Percentiles rank a stretch among this genome's conserved stretches.
Conservation (phyloP, 129 eudicot genomes). For the Solidago caesia region DNA sequence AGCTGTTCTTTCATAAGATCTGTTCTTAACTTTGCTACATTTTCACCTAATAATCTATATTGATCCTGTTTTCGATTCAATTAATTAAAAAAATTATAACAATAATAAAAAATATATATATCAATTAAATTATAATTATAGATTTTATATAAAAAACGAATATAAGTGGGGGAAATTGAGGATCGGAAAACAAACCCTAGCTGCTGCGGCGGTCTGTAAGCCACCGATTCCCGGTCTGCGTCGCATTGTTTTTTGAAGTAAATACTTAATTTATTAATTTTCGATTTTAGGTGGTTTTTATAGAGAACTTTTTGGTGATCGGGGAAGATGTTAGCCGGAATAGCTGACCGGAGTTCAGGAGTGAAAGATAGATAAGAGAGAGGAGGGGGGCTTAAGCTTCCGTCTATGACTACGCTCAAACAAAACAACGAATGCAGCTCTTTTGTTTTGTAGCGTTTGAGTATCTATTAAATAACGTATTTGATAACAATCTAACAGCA, state of each 20-base stretch:
- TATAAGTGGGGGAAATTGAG: neutral
- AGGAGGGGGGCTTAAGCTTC: neutral
- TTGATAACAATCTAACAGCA: neutral
- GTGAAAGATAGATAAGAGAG: neutral
- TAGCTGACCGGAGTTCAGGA: neutral
- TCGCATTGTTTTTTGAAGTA: conserved; percentile 45
- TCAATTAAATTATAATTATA: neutral
- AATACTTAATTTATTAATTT: neutral
- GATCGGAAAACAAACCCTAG: conserved; percentile 59
- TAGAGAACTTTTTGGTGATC: neutral
- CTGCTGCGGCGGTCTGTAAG: conserved; percentile 79
- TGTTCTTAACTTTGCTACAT: conserved; percentile 87
- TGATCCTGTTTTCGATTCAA: conserved; percentile 48
- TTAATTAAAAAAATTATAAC: neutral
- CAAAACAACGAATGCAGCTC: too few relatives aligned
- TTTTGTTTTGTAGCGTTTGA: neutral
- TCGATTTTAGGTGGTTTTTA: neutral
- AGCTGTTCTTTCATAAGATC: conserved; percentile 99
- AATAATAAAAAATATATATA: neutral
- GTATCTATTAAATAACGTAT: neutral
- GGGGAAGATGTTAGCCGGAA: neutral
- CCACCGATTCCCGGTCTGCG: conserved; percentile 98
- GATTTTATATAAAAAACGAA: neutral
- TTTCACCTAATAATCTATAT: conserved; percentile 75
- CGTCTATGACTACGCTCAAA: too few relatives aligned